Evolutionary conservation across 1,139 yeast genomes (phyloP).

Genomic region (Saccharomyces hybrid): DNA sequence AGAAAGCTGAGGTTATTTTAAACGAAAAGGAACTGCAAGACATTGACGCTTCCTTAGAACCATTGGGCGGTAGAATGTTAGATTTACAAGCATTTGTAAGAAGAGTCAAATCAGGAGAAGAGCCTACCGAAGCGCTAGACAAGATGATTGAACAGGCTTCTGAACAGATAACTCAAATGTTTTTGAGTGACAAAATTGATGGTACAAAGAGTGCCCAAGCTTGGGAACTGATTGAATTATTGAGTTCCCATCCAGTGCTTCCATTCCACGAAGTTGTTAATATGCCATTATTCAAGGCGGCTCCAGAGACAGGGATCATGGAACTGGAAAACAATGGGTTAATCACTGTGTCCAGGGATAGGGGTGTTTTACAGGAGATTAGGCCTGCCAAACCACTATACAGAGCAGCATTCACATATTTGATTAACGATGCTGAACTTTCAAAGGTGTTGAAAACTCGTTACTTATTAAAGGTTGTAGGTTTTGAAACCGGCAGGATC

Average conservation of each 20-base stretch:
- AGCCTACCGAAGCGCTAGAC: conserved; percentile 63
- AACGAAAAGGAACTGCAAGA: conserved; percentile 22
- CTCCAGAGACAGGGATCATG: conserved; percentile 48
- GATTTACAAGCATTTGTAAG: conserved; percentile 87
- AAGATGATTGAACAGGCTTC: conserved; percentile 82
- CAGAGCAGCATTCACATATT: conserved; percentile 66
- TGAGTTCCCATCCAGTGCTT: conserved; percentile 44
- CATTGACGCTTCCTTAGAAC: conserved; percentile 53
- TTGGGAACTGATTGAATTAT: conserved; percentile 69
- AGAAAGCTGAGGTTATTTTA: conserved; percentile 4
- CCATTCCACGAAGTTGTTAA: conserved; percentile 47
- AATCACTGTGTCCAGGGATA: conserved; percentile 58
- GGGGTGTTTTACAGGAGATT: conserved; percentile 64
- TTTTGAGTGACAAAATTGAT: conserved; percentile 44
- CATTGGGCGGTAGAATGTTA: conserved; percentile 90
- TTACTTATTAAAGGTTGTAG: conserved; percentile 47
- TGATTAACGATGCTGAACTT: conserved; percentile 52
- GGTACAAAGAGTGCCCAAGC: conserved; percentile 76
- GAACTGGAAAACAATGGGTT: conserved; percentile 76
- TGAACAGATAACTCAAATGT: conserved; percentile 80
- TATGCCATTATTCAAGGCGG: conserved; percentile 57
- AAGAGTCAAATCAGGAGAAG: conserved; percentile 80
- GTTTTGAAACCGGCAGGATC: conserved; percentile 58
- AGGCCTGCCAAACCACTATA: conserved; percentile 79
- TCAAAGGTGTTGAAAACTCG: conserved; percentile 58